Evolutionary conservation across 768 basidiomycete species (phyloP).

Genomic region (Calocera cornea): DNA sequence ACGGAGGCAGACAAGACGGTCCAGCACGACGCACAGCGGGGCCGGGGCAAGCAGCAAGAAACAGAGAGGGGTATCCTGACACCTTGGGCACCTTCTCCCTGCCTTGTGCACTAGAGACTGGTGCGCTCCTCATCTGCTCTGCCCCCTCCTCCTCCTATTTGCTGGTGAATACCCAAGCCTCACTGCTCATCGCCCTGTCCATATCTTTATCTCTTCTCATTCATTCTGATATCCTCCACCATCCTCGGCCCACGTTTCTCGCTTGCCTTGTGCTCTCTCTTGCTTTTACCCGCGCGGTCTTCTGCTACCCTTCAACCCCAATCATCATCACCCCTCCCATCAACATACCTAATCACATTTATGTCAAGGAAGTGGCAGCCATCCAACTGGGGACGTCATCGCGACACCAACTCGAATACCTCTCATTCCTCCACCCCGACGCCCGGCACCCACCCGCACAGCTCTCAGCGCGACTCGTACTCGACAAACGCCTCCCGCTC

Average conservation of each 20-base stretch:
- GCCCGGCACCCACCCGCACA: neutral
- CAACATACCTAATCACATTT: constrained; percentile 3
- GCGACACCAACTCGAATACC: neutral
- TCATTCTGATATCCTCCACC: neutral
- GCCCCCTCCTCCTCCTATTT: neutral
- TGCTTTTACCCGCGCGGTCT: neutral
- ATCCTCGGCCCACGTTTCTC: neutral
- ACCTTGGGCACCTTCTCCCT: neutral
- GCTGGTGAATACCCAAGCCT: neutral
- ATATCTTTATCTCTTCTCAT: neutral
- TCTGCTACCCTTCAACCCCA: neutral
- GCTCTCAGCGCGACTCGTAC: neutral
- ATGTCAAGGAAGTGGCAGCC: constrained; percentile 6
- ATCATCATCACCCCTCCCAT: neutral
- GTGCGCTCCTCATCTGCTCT: neutral
- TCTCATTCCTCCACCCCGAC: neutral
- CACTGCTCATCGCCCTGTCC: neutral
- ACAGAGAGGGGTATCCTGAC: no score
- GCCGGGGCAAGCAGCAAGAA: no score
- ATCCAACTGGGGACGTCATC: constrained; percentile 1
- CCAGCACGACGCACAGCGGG: neutral
- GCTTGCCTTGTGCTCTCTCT: neutral
- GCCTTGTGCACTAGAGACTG: neutral
- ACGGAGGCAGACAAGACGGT: neutral
- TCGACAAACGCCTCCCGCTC: constrained; percentile 1